Conservation (phyloP, 306 rosid species). For the barrel medic (Medicago truncatula) region MtrunA17r5.0-ANR NC_053049.1:10879001-10879500, state of each 20-base stretch:
- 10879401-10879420: neutral
- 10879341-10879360: constrained; percentile 24
- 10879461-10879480: neutral
- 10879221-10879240: no score
- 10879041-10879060: no score
- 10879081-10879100: no score
- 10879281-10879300: neutral
- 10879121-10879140: no score
- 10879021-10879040: no score
- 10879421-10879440: neutral
- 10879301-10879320: constrained; percentile 21
- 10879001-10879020: no score
- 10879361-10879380: constrained; percentile 30
- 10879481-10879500: constrained; percentile 20
- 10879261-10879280: neutral
- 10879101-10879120: no score
- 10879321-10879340: constrained; percentile 21
- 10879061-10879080: no score
- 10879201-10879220: no score
- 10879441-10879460: constrained; percentile 2
- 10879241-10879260: neutral
- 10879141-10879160: no score
- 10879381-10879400: neutral
- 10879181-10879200: no score
- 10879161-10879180: no score